Percentiles rank a stretch among this genome's conserved stretches.
phyloP scores from a whole-genome alignment of 345 rosid species.

The Iberis pinnata region DNA sequence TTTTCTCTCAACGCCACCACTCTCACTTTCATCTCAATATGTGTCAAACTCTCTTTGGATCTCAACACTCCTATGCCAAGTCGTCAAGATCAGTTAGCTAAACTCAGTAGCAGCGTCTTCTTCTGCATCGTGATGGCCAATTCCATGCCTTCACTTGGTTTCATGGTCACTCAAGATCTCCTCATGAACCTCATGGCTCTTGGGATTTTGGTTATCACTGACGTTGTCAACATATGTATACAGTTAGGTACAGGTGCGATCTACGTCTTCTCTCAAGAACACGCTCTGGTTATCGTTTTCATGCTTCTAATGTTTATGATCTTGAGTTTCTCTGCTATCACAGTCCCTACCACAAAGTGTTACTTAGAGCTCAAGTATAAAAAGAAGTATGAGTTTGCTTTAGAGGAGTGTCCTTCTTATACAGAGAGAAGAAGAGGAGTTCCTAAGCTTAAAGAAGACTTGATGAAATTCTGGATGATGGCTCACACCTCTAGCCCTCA shows the following conservation, averaged over 20 bases:
- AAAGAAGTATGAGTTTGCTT: conserved; percentile 27
- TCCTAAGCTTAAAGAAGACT: conserved; percentile 36
- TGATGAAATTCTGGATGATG: conserved; percentile 80
- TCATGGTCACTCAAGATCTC: conserved; percentile 55
- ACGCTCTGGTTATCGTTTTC: conserved; percentile 32
- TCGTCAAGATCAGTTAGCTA: conserved; percentile 70
- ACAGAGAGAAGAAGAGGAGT: too few relatives aligned
- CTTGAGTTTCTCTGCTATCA: conserved; percentile 14
- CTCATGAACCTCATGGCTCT: conserved; percentile 51
- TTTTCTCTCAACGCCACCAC: conserved; percentile 76
- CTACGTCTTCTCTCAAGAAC: conserved; percentile 52
- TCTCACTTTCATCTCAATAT: conserved; percentile 59
- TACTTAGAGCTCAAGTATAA: background rate
- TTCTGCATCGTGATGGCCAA: conserved; percentile 73
- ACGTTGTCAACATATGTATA: conserved; percentile 59
- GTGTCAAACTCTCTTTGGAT: conserved; percentile 73
- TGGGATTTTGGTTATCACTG: conserved; percentile 67
- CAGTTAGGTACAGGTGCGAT: conserved; percentile 77
- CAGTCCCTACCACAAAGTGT: conserved; percentile 1
- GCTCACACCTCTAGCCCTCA: conserved; percentile 84
- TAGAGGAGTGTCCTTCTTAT: conserved; percentile 43
- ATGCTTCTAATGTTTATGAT: conserved; percentile 1
- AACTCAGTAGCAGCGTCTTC: conserved; percentile 72
- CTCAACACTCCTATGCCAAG: conserved; percentile 89
- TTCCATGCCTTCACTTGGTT: conserved; percentile 81